These are phyloP conservation scores for Boletus hoseneyae DNA, from an alignment of 1,284 basidiomycete species.

Conservation along the genomic window DNA sequence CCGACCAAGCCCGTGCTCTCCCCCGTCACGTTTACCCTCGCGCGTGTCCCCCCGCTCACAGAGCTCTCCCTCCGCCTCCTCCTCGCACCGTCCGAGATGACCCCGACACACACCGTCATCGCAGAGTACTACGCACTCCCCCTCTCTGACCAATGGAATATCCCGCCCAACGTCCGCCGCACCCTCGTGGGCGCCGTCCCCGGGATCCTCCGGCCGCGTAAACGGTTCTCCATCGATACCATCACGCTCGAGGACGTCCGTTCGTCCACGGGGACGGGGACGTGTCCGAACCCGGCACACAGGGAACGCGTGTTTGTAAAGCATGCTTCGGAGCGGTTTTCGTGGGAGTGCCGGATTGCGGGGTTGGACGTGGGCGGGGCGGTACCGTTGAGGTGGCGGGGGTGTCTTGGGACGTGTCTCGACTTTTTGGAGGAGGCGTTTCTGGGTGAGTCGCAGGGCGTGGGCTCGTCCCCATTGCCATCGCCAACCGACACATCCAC, in stretches of 20 bases:
- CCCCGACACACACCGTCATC: conserved; percentile 30
- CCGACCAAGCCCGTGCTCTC: conserved; percentile 28
- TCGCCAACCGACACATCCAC: too few species aligned
- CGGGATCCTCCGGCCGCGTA: conserved; percentile 25
- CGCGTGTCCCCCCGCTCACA: conserved; percentile 41
- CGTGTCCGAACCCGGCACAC: conserved; percentile 56
- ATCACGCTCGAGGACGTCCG: conserved; percentile 1
- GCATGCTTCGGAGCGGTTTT: conserved; percentile 58
- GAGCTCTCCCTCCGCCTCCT: conserved; percentile 53
- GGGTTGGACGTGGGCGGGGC: conserved; percentile 48
- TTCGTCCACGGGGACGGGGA: conserved; percentile 25
- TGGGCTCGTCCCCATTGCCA: too few species aligned
- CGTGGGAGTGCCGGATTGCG: conserved; percentile 60
- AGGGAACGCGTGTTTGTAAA: conserved; percentile 45
- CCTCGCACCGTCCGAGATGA: conserved; percentile 31
- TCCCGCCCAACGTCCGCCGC: conserved; percentile 26
- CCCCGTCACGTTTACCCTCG: conserved; percentile 21
- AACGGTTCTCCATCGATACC: conserved; percentile 13
- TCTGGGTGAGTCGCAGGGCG: not conserved
- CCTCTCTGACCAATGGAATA: conserved; percentile 31
- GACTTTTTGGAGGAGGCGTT: conserved; percentile 45
- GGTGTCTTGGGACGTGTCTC: conserved; percentile 60
- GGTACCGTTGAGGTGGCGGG: conserved; percentile 68
- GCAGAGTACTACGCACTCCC: conserved; percentile 35
- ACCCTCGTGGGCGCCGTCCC: conserved; percentile 39